Evolutionary conservation across 2,329 filamentous ascomycete genomes (phyloP).

Genomic region (Cladosporium sp.): DNA sequence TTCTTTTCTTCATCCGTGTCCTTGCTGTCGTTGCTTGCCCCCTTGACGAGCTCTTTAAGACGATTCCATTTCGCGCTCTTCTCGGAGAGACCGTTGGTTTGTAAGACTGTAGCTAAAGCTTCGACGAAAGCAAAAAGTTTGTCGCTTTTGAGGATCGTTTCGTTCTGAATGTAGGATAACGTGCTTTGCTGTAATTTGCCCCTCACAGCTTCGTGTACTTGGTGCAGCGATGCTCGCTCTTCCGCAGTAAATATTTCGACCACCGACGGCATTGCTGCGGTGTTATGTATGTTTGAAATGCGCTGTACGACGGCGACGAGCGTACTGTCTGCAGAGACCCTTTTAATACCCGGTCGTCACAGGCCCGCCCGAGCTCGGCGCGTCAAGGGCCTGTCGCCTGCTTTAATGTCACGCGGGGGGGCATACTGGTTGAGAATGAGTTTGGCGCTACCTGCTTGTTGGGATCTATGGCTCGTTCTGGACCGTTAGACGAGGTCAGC

Average conservation of each 20-base stretch:
- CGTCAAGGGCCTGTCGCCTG: no score
- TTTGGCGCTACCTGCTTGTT: no score
- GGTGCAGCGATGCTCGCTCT: neutral
- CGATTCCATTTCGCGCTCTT: neutral
- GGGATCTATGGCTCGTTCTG: no score
- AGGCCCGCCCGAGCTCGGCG: no score
- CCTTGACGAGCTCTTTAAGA: neutral
- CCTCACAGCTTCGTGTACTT: neutral
- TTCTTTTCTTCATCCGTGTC: neutral
- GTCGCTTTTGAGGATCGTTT: neutral
- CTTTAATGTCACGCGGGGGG: no score
- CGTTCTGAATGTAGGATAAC: neutral
- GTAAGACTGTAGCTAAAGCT: neutral
- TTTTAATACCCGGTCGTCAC: no score
- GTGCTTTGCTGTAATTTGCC: neutral
- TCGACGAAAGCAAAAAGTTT: neutral
- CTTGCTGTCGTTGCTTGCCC: neutral
- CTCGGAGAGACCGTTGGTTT: neutral
- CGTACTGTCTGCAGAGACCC: no score
- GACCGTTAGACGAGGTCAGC: no score
- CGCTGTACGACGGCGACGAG: no score
- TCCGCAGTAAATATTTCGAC: neutral
- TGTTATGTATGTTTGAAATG: no score
- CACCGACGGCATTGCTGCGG: neutral
- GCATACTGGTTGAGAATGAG: no score